Evolutionary conservation across 2,329 filamentous ascomycete genomes (phyloP).

Genomic region (Cercospora zeae-maydis): DNA sequence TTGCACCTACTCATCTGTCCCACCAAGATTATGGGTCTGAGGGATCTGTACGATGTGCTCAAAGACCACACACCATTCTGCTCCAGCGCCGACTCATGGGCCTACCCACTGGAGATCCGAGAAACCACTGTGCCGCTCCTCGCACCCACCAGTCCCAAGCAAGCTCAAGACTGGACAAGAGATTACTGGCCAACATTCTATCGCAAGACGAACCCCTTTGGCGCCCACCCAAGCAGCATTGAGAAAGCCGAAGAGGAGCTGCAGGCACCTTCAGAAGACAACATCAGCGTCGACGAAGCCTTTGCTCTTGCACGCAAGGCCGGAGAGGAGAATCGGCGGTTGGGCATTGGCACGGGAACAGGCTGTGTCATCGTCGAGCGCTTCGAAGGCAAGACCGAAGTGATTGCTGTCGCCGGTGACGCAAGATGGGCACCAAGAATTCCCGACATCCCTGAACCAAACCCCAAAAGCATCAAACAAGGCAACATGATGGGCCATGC

Average conservation of each 20-base stretch:
- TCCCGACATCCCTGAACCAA: conserved; percentile 21
- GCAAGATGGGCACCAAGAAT: conserved; percentile 59
- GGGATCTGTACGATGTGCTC: conserved; percentile 50
- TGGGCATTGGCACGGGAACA: conserved; percentile 63
- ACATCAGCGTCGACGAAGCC: conserved; percentile 53
- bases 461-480: conserved; percentile 34
- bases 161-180: conserved; percentile 69
- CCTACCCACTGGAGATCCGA: conserved; percentile 53
- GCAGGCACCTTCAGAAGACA: conserved; percentile 35
- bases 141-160: conserved; percentile 69
- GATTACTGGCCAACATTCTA: conserved; percentile 83
- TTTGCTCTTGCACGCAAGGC: conserved; percentile 65
- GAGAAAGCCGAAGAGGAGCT: conserved; percentile 67
- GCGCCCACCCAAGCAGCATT: conserved; percentile 74
- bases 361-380: conserved; percentile 74
- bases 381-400: conserved; percentile 43
- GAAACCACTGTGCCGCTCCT: conserved; percentile 67
- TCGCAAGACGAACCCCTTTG: conserved; percentile 81
- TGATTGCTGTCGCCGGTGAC: conserved; percentile 73
- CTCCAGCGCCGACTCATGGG: conserved; percentile 36
- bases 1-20: conserved; percentile 54
- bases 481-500: conserved; percentile 77
- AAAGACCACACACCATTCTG: conserved; percentile 40
- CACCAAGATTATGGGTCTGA: conserved; percentile 49
- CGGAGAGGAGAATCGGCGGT: conserved; percentile 56